Percentiles rank a stretch among this genome's conserved stretches.
Evolutionary conservation across 2,329 filamentous ascomycete species (phyloP).

Genomic region (Seiridium cupressi): DNA sequence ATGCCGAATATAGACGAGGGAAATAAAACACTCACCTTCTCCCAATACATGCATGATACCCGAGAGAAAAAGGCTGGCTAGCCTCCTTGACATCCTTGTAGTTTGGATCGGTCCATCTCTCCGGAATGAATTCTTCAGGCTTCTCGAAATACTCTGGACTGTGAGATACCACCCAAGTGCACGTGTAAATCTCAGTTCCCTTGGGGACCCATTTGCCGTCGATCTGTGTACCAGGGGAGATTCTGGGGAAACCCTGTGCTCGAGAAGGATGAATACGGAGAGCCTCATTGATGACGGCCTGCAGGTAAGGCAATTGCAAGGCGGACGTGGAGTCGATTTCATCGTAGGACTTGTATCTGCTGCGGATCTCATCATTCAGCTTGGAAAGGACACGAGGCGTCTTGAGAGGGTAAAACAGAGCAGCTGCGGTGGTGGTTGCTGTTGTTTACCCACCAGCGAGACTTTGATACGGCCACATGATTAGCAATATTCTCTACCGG

Average conservation of each 20-base stretch:
- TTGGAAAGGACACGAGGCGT: not conserved
- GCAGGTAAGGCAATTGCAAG: slow-evolving; percentile 15
- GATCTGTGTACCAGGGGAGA: slow-evolving; percentile 16
- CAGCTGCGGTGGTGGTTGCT: not conserved
- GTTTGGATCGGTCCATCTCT: too few relatives aligned
- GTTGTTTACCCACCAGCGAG: not conserved
- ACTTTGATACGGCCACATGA: too few relatives aligned
- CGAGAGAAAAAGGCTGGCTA: too few relatives aligned
- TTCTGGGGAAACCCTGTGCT: slow-evolving; percentile 16
- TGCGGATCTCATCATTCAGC: not conserved
- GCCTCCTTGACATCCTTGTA: too few relatives aligned
- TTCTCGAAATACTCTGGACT: too few relatives aligned
- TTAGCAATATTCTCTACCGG: too few relatives aligned
- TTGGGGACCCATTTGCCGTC: not conserved
- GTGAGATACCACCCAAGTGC: too few relatives aligned
- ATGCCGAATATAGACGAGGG: too few relatives aligned
- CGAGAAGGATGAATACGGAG: slow-evolving; percentile 13
- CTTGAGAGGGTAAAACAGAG: not conserved
- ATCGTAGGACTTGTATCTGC: slow-evolving; percentile 14
- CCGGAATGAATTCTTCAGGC: too few relatives aligned
- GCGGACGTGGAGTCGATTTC: slow-evolving; percentile 18
- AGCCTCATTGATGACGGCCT: slow-evolving; percentile 14
- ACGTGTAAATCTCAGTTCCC: too few relatives aligned
- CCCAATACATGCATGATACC: too few relatives aligned
- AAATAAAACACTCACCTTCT: too few relatives aligned